Evolutionary conservation across 2,329 filamentous ascomycete species (phyloP).

Genomic region (Penicillium sp.): DNA sequence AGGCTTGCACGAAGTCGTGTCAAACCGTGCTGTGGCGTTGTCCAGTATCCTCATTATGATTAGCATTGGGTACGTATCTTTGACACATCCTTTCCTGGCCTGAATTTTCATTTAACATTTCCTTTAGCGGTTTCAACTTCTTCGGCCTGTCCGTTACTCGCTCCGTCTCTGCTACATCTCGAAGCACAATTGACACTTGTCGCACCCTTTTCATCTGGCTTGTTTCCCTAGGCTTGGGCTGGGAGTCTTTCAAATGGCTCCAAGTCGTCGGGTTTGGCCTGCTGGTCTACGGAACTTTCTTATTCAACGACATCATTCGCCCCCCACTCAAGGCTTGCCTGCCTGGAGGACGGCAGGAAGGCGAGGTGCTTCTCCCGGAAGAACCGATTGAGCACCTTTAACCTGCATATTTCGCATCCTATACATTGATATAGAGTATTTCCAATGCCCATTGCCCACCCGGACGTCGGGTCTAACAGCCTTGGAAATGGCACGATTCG

Average conservation of each 20-base stretch:
- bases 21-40: conserved; percentile 63
- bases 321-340: conserved; percentile 69
- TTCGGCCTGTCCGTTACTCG: conserved; percentile 93
- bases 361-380: conserved; percentile 61
- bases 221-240: conserved; percentile 83
- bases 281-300: conserved; percentile 90
- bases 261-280: conserved; percentile 84
- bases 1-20: conserved; percentile 73
- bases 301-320: conserved; percentile 90
- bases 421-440: too few species aligned
- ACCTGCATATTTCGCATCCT: too few species aligned
- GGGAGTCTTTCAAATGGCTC: conserved; percentile 97
- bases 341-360: conserved; percentile 49
- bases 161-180: conserved; percentile 80
- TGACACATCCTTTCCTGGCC: conserved; percentile 1
- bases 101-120: conserved; percentile 6
- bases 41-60: conserved; percentile 92
- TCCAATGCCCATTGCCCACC: too few species aligned
- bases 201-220: conserved; percentile 98
- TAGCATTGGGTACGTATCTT: conserved; percentile 72
- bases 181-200: conserved; percentile 96
- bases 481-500: too few species aligned
- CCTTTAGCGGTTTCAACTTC: conserved; percentile 85
- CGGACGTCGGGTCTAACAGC: too few species aligned
- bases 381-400: conserved; percentile 71